These are phyloP conservation scores for Ramaria rubella DNA, from an alignment of 768 basidiomycete genomes.

Conservation along the genomic window DNA sequence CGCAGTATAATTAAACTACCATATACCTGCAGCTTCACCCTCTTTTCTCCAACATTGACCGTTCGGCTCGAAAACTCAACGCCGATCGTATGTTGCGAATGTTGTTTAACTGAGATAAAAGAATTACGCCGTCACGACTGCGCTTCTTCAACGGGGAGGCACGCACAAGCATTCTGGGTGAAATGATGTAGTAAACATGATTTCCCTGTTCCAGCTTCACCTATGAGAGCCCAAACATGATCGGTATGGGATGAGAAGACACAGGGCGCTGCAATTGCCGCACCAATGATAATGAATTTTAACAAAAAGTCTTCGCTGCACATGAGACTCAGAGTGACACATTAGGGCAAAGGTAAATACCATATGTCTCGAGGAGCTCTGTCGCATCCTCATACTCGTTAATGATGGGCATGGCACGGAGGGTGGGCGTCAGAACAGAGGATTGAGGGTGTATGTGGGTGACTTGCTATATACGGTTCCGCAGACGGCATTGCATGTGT, in stretches of 20 bases:
- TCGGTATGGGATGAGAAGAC: not conserved
- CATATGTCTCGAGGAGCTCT: conserved; percentile 91
- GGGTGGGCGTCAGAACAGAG: not conserved
- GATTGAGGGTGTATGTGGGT: not conserved
- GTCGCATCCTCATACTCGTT: conserved; percentile 80
- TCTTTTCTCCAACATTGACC: conserved; percentile 87
- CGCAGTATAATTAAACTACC: not conserved
- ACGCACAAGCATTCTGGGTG: conserved; percentile 89
- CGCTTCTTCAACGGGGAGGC: conserved; percentile 9
- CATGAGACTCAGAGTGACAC: not conserved
- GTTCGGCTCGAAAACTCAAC: conserved; percentile 97
- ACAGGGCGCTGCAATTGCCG: conserved; percentile 17
- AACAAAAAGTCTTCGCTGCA: conserved; percentile 79
- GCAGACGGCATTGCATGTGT: not conserved
- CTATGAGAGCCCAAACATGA: conserved; percentile 33
- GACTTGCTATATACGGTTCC: conserved; percentile 11
- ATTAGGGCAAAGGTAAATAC: conserved; percentile 33
- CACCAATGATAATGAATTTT: conserved; percentile 97
- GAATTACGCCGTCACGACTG: conserved; percentile 3
- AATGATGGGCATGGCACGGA: conserved; percentile 44
- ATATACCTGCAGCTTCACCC: conserved; percentile 88
- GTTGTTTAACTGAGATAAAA: conserved; percentile 81
- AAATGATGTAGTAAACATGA: conserved; percentile 96
- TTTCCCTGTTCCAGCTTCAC: conserved; percentile 96
- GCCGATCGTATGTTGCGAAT: conserved; percentile 96